Base-by-base conservation (phyloP, 1,284 basidiomycete genomes). In the Meripilus lineatus region DNA sequence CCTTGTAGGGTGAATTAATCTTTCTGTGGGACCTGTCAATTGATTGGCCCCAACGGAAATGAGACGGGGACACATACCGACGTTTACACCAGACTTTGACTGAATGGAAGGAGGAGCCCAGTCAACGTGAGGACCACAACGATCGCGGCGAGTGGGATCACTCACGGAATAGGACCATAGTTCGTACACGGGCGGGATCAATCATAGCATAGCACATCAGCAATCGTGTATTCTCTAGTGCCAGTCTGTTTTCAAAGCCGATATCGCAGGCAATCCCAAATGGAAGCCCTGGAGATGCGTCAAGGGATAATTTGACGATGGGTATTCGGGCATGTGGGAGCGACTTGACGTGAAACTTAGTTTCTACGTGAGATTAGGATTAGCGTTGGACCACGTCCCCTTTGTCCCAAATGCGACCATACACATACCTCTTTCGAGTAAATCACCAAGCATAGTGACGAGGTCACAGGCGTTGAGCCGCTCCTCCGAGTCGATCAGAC, bases 41-140 rank as follows among this genome's bases (percentile, higher is more conserved):
- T 43, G 38, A 36, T 21, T 45, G 32, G 21, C 37, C n/a, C 20
- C 15, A 10, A 4, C 3, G 32, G 44, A 18, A 42, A 47, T 15
- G 18, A 6, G 2, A 32, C 18, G 14, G 32, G 25, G n/a, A 24
- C 6, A 59, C 72, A 41, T 42, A 85, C 87, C 91, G 79, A 63
- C 94, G 78, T 71, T 99, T 99, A 59, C 92, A 92, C 95, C 95
- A 99, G 25, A 99, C 93, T 75, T 99, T 99, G 61, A 99, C 92
- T 94, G 55, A 15, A 25, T 21, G 34, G 28, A 40, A 26, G 34
- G 17, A 34, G 15, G 21, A 15, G 34, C 25, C 28, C 20, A 39
- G 45, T 46, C 7, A 42, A 22, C 25, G 26, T 38, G 36, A 45
- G 32, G 20, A 26, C 21, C 30, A 32, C 13, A 26, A 34, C 34